These are phyloP conservation scores for Endoconidiophora polonica DNA, from an alignment of 2,329 filamentous ascomycete genomes.

Conservation along the genomic window DNA sequence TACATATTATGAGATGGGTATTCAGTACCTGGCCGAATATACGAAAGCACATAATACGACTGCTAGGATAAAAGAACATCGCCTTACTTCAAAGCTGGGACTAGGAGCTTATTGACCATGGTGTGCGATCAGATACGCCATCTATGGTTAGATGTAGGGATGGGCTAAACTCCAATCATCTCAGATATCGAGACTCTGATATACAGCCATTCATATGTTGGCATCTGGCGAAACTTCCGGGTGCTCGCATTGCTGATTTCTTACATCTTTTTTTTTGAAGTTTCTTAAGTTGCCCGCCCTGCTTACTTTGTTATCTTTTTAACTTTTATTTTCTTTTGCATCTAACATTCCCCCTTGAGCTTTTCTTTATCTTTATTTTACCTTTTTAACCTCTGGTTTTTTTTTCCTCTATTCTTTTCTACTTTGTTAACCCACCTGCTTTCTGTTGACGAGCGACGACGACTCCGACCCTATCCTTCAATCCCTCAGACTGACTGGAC, in stretches of 20 bases:
- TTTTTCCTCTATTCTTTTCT: constrained; percentile 1
- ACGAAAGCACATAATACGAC: too few relatives aligned
- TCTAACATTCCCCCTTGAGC: not conserved
- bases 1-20: too few relatives aligned
- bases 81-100: too few relatives aligned
- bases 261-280: constrained; percentile 8
- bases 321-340: not conserved
- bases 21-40: too few relatives aligned
- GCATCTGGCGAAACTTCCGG: too few relatives aligned
- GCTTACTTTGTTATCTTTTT: too few relatives aligned
- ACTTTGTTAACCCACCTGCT: not conserved
- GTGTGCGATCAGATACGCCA: too few relatives aligned
- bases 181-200: too few relatives aligned
- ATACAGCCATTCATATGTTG: too few relatives aligned
- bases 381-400: not conserved
- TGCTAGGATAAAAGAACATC: too few relatives aligned
- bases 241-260: not conserved
- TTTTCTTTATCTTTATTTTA: constrained; percentile 2
- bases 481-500: constrained; percentile 8
- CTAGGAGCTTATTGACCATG: not conserved
- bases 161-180: too few relatives aligned
- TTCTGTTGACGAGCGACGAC: constrained; percentile 11
- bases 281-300: not conserved
- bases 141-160: too few relatives aligned
- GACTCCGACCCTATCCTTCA: constrained; percentile 12